Percentiles rank a stretch among this genome's conserved stretches.
phyloP scores from a whole-genome alignment of 441 rosid species.

The Gossypium laxum region DNA sequence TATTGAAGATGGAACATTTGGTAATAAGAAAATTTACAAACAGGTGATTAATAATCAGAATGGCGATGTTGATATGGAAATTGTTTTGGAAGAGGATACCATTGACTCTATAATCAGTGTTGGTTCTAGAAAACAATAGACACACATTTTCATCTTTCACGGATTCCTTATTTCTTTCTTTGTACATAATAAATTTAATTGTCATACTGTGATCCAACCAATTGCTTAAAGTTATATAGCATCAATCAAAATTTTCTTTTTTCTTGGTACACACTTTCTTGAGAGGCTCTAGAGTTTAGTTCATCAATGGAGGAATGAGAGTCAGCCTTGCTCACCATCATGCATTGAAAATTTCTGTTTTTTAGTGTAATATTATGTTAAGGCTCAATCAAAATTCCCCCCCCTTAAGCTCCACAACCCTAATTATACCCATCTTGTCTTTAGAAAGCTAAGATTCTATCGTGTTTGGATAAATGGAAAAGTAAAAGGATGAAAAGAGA shows the following conservation, averaged over 20 bases:
- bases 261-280: background rate
- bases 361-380: too few species aligned
- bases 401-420: too few species aligned
- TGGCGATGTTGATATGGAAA: background rate
- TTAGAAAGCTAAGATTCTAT: too few species aligned
- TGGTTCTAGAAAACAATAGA: background rate
- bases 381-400: too few species aligned
- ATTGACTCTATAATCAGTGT: background rate
- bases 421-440: too few species aligned
- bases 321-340: constrained; percentile 20
- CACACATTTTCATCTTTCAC: background rate
- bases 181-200: background rate
- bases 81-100: background rate
- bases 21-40: background rate
- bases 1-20: constrained; percentile 13
- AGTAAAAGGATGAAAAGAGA: too few species aligned
- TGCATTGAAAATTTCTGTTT: too few species aligned
- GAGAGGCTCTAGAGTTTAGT: background rate
- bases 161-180: background rate
- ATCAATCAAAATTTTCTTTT: background rate
- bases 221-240: background rate
- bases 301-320: constrained; percentile 19
- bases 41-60: background rate
- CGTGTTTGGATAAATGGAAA: too few species aligned
- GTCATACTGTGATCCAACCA: background rate